Evolutionary conservation across 257 asterid species (phyloP), one percentile per base, ranked within the genome.

Genomic region (Penstemon newberryi): DNA sequence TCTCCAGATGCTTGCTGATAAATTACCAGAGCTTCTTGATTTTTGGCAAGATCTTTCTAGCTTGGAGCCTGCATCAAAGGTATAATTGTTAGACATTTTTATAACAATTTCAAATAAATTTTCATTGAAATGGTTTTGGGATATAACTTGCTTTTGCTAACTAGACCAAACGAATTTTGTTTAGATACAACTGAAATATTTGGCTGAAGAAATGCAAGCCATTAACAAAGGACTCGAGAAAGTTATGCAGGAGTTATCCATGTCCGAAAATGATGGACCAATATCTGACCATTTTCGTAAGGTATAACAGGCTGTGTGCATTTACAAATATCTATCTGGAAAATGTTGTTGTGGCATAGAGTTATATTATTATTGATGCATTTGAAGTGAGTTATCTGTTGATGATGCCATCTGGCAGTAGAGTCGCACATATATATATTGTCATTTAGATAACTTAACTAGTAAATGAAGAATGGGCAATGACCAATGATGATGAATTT

Each of bases 121-220:
- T 42, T 33, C 1, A 43, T 43, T 46, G 37, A 65, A 51, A 43
- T 44, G 7, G 55, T 68, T 56, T 57, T 15, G 47, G 19, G 37
- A 18, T 58, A 55, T 77, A 56, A 54, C 59, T 67, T 56, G 79
- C 63, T 33, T 46, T 58, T 68, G 69, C 64, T 78, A 55, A 82
- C 61, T 66, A 59, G 60, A 71, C 56, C 50, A 41, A 73, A 47
- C 15, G 49, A 73, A 38, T 43, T 52, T 60, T 66, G 37, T 68
- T 63, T 86, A 92, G 98, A 83, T 89, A 78, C 96, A 89, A 87
- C 74, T 89, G 77, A 89, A 87, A 76, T 83, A 69, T 70, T 81
- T 92, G 78, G 98, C 98, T 4, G 98, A 89, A 88, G 98, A 89
- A 79, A 92, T 92, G 98, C 96, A 92, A 84, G 89, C 96, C 59